Conservation (phyloP, 169 alveolate genomes). For the Plasmodium relictum region DNA sequence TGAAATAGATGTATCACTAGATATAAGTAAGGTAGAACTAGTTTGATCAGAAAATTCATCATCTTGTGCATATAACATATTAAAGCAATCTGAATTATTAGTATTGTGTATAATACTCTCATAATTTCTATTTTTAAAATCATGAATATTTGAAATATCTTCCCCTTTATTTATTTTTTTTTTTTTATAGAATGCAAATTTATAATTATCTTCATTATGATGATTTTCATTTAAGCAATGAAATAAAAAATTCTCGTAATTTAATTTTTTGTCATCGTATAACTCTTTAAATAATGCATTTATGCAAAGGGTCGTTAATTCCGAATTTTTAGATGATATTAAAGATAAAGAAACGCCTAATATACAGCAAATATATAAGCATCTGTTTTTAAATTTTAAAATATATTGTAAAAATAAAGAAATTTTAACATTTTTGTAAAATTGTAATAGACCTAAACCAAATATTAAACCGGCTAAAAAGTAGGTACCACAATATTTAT, state of each 20-base stretch:
- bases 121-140: not conserved
- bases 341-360: slow-evolving; percentile 56
- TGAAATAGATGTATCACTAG: slow-evolving; percentile 46
- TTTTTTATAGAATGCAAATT: slow-evolving; percentile 9
- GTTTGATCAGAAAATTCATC: slow-evolving; percentile 52
- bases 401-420: slow-evolving; percentile 59
- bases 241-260: slow-evolving; percentile 24
- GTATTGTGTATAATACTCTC: not conserved
- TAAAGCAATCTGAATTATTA: not conserved
- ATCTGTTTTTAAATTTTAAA: slow-evolving; percentile 72
- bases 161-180: slow-evolving; percentile 22
- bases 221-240: slow-evolving; percentile 16
- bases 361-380: slow-evolving; percentile 65
- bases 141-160: not conserved
- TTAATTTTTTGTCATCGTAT: slow-evolving; percentile 2
- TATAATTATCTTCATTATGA: slow-evolving; percentile 26
- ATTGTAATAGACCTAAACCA: slow-evolving; percentile 74
- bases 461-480: slow-evolving; percentile 65
- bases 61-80: slow-evolving; percentile 56
- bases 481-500: slow-evolving; percentile 66
- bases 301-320: slow-evolving; percentile 26
- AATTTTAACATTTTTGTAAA: slow-evolving; percentile 55
- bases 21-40: slow-evolving; percentile 19
- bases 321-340: slow-evolving; percentile 52
- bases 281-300: slow-evolving; percentile 48